Percentiles rank a stretch among this genome's conserved stretches.
These are phyloP conservation scores for Pyrenochaeta sp. DNA, from an alignment of 2,329 filamentous ascomycete genomes.

Conservation along the genomic window DNA sequence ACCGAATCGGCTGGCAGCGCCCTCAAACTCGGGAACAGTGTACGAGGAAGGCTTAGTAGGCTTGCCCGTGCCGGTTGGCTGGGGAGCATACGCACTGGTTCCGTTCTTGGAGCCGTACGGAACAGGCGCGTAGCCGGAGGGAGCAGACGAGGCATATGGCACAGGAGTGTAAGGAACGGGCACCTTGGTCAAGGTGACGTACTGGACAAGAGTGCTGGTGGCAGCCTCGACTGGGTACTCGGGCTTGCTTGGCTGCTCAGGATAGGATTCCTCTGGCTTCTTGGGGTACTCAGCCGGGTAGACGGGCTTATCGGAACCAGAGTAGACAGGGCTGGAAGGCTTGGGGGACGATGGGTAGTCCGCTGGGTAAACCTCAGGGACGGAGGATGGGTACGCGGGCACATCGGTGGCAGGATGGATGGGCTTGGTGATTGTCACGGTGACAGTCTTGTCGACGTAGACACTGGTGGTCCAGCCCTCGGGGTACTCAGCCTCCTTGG, in stretches of 20 bases:
- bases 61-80: conserved; percentile 23
- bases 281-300: conserved; percentile 6
- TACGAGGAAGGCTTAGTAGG: conserved; percentile 20
- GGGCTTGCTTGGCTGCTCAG: conserved; percentile 4
- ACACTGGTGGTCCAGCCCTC: conserved; percentile 45
- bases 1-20: conserved; percentile 34
- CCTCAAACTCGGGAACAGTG: conserved; percentile 30
- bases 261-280: not conserved
- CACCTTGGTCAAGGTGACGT: conserved; percentile 36
- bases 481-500: conserved; percentile 28
- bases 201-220: conserved; percentile 18
- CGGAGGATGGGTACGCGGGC: conserved; percentile 21
- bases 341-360: conserved; percentile 16
- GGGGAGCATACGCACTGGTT: conserved; percentile 17
- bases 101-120: conserved; percentile 8
- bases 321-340: conserved; percentile 8
- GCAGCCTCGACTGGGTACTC: conserved; percentile 20
- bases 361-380: conserved; percentile 13
- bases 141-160: conserved; percentile 6
- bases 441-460: conserved; percentile 40
- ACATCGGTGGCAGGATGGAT: conserved; percentile 25
- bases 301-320: conserved; percentile 8
- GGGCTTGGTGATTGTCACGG: conserved; percentile 45
- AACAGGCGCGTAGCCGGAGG: conserved; percentile 12
- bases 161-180: conserved; percentile 22